Evolutionary conservation across 345 rosid species (phyloP).

Genomic region (Eucalyptus camaldulensis): DNA sequence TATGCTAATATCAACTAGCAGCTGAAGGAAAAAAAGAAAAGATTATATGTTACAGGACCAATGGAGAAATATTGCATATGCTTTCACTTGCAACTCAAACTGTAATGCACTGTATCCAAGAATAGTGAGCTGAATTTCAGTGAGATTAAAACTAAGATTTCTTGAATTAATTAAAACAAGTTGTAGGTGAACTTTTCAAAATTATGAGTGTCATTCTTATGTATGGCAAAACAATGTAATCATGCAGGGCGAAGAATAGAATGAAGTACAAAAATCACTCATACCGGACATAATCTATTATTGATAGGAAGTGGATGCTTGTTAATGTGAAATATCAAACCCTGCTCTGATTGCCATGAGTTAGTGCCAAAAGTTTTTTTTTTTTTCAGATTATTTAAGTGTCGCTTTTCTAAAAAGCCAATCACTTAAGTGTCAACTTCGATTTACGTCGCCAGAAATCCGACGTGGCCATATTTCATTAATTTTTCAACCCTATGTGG

Average conservation of each 20-base stretch:
- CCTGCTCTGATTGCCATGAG: neutral
- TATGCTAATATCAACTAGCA: conserved; percentile 50
- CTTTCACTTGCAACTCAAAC: neutral
- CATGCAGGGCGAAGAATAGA: neutral
- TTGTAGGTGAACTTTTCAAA: neutral
- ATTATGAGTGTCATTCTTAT: neutral
- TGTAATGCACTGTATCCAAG: neutral
- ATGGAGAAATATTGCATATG: neutral
- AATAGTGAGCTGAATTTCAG: neutral
- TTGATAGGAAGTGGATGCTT: neutral
- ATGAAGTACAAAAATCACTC: neutral
- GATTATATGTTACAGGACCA: neutral
- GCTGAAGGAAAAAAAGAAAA: conserved; percentile 10
- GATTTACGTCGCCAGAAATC: too few species aligned
- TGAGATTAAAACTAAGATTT: neutral
- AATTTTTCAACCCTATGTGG: too few species aligned
- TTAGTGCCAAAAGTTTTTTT: neutral
- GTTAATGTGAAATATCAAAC: neutral
- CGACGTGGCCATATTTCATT: too few species aligned
- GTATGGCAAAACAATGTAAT: neutral
- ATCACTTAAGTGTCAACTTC: too few species aligned
- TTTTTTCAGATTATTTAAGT: too few species aligned
- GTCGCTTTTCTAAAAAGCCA: too few species aligned
- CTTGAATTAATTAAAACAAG: neutral
- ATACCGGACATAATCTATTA: neutral